Conservation (phyloP, 139 green algal species). For the Coccomyxa sp. region DNA sequence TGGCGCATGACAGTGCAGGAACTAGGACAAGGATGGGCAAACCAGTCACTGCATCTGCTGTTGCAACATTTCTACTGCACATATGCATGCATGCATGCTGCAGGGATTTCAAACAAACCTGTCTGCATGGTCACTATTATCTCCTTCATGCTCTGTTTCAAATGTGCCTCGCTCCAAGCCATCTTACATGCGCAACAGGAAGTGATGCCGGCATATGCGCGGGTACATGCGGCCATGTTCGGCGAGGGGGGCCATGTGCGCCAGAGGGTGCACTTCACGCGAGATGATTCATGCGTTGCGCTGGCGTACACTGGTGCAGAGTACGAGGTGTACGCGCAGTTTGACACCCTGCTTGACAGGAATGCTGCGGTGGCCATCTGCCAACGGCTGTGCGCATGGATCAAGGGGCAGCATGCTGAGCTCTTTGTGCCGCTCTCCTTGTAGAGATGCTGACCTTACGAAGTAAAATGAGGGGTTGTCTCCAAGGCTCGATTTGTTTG, state of each 20-base stretch:
- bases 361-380: neutral
- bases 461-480: too few relatives aligned
- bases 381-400: constrained; percentile 16
- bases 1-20: neutral
- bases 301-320: constrained; percentile 22
- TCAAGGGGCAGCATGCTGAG: constrained; percentile 17
- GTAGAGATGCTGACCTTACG: neutral
- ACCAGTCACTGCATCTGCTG: neutral
- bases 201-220: constrained; percentile 11
- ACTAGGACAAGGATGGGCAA: too few relatives aligned
- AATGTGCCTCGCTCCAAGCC: neutral
- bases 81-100: neutral
- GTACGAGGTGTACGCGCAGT: constrained; percentile 26
- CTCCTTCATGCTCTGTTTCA: neutral
- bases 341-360: constrained; percentile 16
- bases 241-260: neutral
- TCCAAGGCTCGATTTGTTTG: too few relatives aligned
- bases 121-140: neutral
- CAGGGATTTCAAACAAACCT: neutral
- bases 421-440: constrained; percentile 20
- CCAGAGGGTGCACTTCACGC: neutral
- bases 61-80: neutral
- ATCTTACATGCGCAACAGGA: neutral
- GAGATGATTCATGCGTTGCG: neutral
- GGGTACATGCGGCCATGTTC: constrained; percentile 12